Conservation (phyloP, 2,329 filamentous ascomycete genomes). For the Fusarium bactridioides region DNA sequence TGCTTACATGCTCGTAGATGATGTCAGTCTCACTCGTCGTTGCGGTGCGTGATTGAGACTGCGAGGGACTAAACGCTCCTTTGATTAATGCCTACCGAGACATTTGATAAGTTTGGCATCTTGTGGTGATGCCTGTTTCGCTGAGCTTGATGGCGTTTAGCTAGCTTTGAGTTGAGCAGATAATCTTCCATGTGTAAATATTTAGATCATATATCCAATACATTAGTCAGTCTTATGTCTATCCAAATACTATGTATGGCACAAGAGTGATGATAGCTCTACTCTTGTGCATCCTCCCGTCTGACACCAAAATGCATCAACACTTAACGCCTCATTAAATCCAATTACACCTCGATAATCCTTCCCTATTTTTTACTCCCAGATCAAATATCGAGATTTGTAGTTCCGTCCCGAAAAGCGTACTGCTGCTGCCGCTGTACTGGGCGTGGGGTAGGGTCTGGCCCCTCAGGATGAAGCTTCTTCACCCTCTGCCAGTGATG, state of each 20-base stretch:
- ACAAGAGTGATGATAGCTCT: neutral
- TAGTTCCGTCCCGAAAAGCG: neutral
- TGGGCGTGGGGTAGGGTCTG: neutral
- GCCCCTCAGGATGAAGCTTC: neutral
- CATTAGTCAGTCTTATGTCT: neutral
- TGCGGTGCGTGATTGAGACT: neutral
- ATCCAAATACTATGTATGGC: neutral
- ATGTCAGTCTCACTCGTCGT: neutral
- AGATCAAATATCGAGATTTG: neutral
- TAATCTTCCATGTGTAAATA: neutral
- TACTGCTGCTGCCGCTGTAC: neutral
- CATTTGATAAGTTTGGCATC: neutral
- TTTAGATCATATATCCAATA: neutral
- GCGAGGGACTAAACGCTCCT: fast-evolving
- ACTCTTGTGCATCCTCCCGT: neutral
- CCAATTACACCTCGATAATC: neutral
- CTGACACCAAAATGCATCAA: neutral
- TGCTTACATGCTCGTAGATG: neutral
- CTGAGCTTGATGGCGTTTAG: neutral
- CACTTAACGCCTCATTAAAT: neutral
- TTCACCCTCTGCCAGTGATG: neutral
- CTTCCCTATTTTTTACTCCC: too few species aligned
- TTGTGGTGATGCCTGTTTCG: neutral
- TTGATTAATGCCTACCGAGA: neutral
- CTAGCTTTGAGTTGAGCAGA: neutral